phyloP scores from a whole-genome alignment of 2,329 filamentous ascomycete species.

The Fusarium nematophilum region DNA sequence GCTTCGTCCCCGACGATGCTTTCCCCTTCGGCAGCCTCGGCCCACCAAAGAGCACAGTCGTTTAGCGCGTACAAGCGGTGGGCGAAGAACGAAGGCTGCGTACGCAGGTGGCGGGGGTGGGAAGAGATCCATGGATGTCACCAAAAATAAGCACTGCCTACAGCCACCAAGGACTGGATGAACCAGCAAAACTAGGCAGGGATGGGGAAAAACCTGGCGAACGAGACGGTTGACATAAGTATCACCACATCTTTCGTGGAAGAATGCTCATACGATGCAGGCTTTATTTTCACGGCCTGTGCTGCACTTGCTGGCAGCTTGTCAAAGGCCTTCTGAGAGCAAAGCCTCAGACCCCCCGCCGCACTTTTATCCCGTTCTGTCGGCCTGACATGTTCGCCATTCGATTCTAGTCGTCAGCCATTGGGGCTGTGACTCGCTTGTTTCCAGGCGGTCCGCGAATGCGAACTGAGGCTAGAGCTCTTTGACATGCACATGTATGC shows the following conservation, averaged over 20 bases:
- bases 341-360: not conserved
- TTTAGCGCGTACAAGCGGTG: not conserved
- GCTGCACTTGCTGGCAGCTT: not conserved
- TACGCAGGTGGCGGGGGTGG: constrained; percentile 37
- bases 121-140: not conserved
- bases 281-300: too few relatives aligned
- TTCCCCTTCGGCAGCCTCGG: constrained; percentile 33
- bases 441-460: constrained; percentile 1
- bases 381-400: not conserved
- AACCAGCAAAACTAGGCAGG: too few relatives aligned
- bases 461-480: constrained; percentile 18
- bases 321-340: constrained; percentile 1
- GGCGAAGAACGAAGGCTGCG: constrained; percentile 22
- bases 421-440: constrained; percentile 27
- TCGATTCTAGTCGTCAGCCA: constrained; percentile 31
- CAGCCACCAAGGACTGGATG: not conserved
- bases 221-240: too few relatives aligned
- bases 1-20: not conserved
- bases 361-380: not conserved
- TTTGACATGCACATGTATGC: not conserved
- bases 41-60: constrained; percentile 6
- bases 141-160: constrained; percentile 37
- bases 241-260: too few relatives aligned
- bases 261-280: too few relatives aligned
- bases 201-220: too few relatives aligned